A percentile compares a stretch with the other conserved stretches of the same genome.
phyloP scores from a whole-genome alignment of 2,329 filamentous ascomycete species.

The Karstenula rhodostoma region DNA sequence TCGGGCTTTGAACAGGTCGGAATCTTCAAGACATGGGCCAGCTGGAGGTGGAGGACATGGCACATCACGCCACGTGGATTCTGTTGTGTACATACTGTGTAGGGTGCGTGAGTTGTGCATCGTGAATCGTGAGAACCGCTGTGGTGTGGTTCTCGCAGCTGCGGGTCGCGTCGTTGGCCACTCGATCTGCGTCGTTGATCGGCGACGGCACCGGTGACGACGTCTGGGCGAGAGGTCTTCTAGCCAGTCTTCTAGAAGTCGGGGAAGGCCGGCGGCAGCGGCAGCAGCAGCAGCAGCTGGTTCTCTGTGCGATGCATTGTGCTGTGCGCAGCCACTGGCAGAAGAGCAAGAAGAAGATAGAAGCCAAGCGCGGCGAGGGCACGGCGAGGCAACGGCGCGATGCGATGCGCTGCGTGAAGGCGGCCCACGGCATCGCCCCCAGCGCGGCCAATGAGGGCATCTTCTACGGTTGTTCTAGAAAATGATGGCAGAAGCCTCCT shows the following conservation, averaged over 20 bases:
- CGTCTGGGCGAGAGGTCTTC: neutral
- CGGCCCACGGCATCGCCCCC: neutral
- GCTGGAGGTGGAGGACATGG: neutral
- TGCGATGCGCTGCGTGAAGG: neutral
- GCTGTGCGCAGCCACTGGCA: no score
- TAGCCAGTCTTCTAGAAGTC: neutral
- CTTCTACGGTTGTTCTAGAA: neutral
- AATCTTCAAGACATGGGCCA: neutral
- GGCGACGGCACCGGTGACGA: neutral
- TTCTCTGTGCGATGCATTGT: no score
- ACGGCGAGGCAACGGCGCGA: no score
- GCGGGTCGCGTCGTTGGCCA: neutral
- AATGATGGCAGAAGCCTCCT: neutral
- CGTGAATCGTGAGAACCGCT: neutral
- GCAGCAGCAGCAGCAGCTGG: no score
- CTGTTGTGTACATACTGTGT: no score
- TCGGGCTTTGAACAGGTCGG: conserved; percentile 6
- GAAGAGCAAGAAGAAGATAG: no score
- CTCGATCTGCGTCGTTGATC: neutral
- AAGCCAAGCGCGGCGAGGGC: no score
- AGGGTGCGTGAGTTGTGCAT: neutral
- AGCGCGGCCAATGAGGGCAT: neutral
- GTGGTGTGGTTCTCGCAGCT: no score
- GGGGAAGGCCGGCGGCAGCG: neutral
- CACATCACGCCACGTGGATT: neutral